Conservation (phyloP, 2,329 filamentous ascomycete genomes). For the Beauveria sp. region DNA sequence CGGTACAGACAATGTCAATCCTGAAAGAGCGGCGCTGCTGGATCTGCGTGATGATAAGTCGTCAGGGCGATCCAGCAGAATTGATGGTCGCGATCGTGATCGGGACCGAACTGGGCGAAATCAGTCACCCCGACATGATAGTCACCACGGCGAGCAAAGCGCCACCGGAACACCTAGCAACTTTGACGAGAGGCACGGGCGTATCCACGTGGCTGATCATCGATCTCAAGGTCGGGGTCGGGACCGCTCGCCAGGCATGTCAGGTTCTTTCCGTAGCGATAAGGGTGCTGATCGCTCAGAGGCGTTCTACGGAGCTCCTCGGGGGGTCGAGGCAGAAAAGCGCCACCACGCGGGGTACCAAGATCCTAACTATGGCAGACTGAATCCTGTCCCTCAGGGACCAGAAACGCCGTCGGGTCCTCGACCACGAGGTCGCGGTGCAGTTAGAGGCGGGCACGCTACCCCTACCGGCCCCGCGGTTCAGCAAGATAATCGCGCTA, state of each 20-base stretch:
- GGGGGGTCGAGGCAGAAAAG: conserved; percentile 42
- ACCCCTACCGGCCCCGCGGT: conserved; percentile 28
- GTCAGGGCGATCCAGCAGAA: conserved; percentile 32
- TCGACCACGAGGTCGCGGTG: conserved; percentile 40
- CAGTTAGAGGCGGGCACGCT: conserved; percentile 29
- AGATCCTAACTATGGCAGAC: conserved; percentile 55
- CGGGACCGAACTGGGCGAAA: conserved; percentile 33
- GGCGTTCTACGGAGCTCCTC: conserved; percentile 29
- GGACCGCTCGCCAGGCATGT: conserved; percentile 25
- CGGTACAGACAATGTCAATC: conserved; percentile 35
- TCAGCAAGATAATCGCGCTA: conserved; percentile 36
- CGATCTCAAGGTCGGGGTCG: conserved; percentile 25
- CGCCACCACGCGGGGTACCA: conserved; percentile 36
- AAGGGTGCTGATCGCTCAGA: conserved; percentile 31
- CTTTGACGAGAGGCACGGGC: conserved; percentile 41
- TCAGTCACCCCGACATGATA: conserved; percentile 42
- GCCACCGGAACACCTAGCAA: conserved; percentile 23
- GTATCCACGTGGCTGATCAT: conserved; percentile 30
- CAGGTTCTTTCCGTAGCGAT: conserved; percentile 18
- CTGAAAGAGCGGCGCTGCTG: conserved; percentile 39
- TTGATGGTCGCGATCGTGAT: conserved; percentile 40
- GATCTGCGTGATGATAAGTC: conserved; percentile 29
- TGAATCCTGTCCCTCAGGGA: conserved; percentile 44
- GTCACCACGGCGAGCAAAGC: conserved; percentile 24
- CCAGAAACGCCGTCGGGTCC: conserved; percentile 49